phyloP scores from a whole-genome alignment of 2,329 filamentous ascomycete genomes.

The Emergomyces pasteurianus region DNA sequence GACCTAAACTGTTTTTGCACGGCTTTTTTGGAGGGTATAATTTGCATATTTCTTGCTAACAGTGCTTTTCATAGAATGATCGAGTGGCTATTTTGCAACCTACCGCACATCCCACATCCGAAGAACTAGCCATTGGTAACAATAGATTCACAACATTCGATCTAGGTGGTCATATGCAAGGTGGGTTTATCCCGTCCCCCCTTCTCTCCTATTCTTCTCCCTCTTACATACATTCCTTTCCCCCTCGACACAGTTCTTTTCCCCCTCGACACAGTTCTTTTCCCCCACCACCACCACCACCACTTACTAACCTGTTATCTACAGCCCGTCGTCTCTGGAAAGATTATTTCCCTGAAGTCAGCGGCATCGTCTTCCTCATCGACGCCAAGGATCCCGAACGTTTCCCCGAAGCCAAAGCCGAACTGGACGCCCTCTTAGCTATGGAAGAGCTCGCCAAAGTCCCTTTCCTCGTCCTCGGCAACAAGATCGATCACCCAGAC shows the following conservation, averaged over 20 bases:
- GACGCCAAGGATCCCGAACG: slow-evolving; percentile 97
- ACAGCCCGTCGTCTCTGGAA: slow-evolving; percentile 85
- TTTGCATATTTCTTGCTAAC: slow-evolving; percentile 9
- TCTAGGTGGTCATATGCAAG: slow-evolving; percentile 85
- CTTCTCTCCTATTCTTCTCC: neutral
- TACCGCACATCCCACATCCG: slow-evolving; percentile 83
- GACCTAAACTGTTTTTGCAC: too few species aligned
- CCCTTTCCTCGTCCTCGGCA: slow-evolving; percentile 89
- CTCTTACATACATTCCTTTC: neutral
- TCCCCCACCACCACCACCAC: neutral
- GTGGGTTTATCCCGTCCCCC: slow-evolving; percentile 25
- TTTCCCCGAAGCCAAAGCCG: slow-evolving; percentile 85
- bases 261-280: neutral
- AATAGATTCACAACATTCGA: slow-evolving; percentile 93
- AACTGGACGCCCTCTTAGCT: slow-evolving; percentile 85
- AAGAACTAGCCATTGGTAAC: slow-evolving; percentile 86
- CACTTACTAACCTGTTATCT: neutral
- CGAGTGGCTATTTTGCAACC: slow-evolving; percentile 83
- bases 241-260: too few species aligned
- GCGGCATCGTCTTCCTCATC: slow-evolving; percentile 93
- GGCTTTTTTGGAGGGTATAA: too few species aligned
- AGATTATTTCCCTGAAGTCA: slow-evolving; percentile 94
- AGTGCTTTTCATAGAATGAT: slow-evolving; percentile 54
- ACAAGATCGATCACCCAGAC: slow-evolving; percentile 98
- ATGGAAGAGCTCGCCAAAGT: slow-evolving; percentile 97